Evolutionary conservation across 352 stramenopile genomes (phyloP), one percentile per base, ranked within the genome.

Genomic region (Phytopythium vexans): DNA sequence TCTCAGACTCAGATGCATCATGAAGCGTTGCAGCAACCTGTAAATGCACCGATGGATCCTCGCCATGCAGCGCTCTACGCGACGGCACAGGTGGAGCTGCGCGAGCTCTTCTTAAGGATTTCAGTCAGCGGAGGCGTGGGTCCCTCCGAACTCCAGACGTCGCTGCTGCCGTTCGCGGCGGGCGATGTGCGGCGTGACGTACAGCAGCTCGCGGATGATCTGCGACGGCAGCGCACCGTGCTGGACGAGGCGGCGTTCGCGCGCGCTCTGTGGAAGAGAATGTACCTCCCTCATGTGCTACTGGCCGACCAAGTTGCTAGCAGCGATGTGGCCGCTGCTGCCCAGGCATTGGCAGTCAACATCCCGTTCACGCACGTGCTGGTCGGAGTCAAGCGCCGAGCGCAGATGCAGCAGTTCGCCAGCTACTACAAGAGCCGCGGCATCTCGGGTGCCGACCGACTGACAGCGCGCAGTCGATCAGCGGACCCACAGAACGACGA

Each of bases 321-420:
- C 36, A 44, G 15, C 1, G 41, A 10, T 8, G 34, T 27, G 3
- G 52, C 11, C 9, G 27, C n/a, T 12, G 43, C 16, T 0, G 34
- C 43, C 8, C 38, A 70, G 9, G 35, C 31, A 27, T 49, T 48
- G 11, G 60, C 60, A 8, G 67, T 85, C 47, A 86, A 86, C 44
- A 72, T 88, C 9, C 77, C 79, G 9, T 54, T 90, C 3, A 62
- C 77, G 3, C 79, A 90, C 12, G 74, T 90, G 11, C 83, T 90
- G 43, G 71, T 88, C 10, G 84, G 72, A 9, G 78, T 90, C 58
- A 88, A 90, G 53, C 76, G 79, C 0, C 72, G 79, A 6, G 62
- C 64, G 9, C 79, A 90, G 47, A 64, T 90, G 51, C 70, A 77
- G 49, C 72, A 88, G 44, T 90, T 90, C 43, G 75, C 79, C 8